Evolutionary conservation across 768 basidiomycete genomes (phyloP).

Genomic region (Boletus huronensis): DNA sequence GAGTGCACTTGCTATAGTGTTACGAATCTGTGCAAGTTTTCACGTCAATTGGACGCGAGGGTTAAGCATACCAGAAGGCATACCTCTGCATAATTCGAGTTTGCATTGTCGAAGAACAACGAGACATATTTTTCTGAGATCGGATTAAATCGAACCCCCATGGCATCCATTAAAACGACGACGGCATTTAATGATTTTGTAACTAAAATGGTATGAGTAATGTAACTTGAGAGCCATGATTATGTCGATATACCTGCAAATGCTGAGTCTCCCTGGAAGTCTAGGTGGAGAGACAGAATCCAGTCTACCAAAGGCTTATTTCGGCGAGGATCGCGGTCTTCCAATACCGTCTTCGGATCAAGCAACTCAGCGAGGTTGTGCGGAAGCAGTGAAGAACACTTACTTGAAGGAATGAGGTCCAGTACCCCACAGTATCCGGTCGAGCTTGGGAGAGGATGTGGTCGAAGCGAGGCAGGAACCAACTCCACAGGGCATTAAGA

Average conservation of each 20-base stretch:
- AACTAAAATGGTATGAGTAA: slow-evolving; percentile 44
- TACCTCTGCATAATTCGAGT: slow-evolving; percentile 86
- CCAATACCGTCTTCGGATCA: slow-evolving; percentile 45
- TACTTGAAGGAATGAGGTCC: slow-evolving; percentile 60
- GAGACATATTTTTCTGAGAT: slow-evolving; percentile 66
- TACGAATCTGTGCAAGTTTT: slow-evolving; percentile 51
- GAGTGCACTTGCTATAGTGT: slow-evolving; percentile 64
- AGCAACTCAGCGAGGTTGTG: slow-evolving; percentile 3
- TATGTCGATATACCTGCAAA: slow-evolving; percentile 63
- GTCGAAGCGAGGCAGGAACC: slow-evolving; percentile 61
- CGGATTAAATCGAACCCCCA: slow-evolving; percentile 64
- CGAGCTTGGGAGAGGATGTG: slow-evolving; percentile 71
- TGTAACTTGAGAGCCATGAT: not conserved
- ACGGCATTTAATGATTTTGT: slow-evolving; percentile 70
- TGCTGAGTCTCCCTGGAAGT: slow-evolving; percentile 82
- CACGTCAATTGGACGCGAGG: not conserved
- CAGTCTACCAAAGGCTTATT: slow-evolving; percentile 70
- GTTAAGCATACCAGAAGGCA: slow-evolving; percentile 1
- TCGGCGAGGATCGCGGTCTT: slow-evolving; percentile 77
- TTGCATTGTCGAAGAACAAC: slow-evolving; percentile 69
- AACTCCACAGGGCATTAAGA: slow-evolving; percentile 62
- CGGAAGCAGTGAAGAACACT: not conserved
- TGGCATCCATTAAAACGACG: slow-evolving; percentile 60
- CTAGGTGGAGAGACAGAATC: slow-evolving; percentile 70
- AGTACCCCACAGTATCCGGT: slow-evolving; percentile 77